phyloP scores from a whole-genome alignment of 371 early-diverging fungal species.

The Lichtheimia ramosa region DNA sequence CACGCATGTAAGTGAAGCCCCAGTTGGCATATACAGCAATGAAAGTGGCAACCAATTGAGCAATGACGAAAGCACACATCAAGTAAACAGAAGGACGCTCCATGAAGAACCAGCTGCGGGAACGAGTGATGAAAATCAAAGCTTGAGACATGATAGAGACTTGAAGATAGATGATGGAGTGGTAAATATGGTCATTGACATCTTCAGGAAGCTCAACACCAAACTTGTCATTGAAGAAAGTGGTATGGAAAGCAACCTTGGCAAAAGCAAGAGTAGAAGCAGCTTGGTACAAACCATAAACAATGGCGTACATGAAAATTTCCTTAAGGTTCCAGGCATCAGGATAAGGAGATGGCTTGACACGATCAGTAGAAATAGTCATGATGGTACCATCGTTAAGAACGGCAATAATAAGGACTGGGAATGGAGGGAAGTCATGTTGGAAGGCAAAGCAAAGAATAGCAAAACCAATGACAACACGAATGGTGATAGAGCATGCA shows the following conservation, averaged over 20 bases:
- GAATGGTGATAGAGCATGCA: conserved; percentile 54
- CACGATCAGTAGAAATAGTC: conserved; percentile 53
- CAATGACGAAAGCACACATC: conserved; percentile 54
- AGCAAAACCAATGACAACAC: conserved; percentile 55
- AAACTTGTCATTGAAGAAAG: conserved; percentile 44
- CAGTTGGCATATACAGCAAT: conserved; percentile 65
- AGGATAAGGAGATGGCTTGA: conserved; percentile 47
- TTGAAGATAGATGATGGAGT: conserved; percentile 60
- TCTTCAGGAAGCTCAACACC: conserved; percentile 27
- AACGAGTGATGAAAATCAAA: conserved; percentile 64
- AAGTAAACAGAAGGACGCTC: conserved; percentile 60
- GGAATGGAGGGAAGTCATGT: conserved; percentile 56
- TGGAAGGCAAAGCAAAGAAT: conserved; percentile 49
- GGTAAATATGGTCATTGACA: conserved; percentile 47
- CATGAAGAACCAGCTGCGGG: conserved; percentile 58
- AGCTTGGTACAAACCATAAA: conserved; percentile 47
- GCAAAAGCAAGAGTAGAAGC: conserved; percentile 47
- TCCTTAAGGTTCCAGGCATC: conserved; percentile 50
- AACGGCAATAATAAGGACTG: conserved; percentile 48
- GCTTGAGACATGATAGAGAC: conserved; percentile 62
- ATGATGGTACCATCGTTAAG: conserved; percentile 55
- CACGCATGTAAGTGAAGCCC: conserved; percentile 56
- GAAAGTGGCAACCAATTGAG: conserved; percentile 60
- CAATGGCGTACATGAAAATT: conserved; percentile 49
- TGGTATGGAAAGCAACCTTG: conserved; percentile 32